Percentiles rank a stretch among this genome's conserved stretches.
phyloP scores from a whole-genome alignment of 2,329 filamentous ascomycete species.

The Paraconiothyrium brasiliense region DNA sequence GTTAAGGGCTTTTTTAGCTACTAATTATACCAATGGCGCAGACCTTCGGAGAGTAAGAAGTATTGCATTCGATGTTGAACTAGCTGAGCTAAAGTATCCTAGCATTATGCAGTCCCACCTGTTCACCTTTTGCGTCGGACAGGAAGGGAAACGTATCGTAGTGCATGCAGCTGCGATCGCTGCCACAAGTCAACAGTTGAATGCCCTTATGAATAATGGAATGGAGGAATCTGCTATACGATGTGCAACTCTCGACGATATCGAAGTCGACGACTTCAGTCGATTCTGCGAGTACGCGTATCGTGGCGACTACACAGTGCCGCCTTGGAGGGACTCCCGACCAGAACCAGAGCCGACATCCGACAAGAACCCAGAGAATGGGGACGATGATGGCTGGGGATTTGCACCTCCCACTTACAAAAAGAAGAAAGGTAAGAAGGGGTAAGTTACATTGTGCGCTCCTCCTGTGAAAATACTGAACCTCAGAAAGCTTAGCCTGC shows the following conservation, averaged over 20 bases:
- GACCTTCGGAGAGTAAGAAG: constrained; percentile 16
- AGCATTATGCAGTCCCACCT: constrained; percentile 33
- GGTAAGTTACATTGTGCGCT: neutral
- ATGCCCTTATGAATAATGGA: constrained; percentile 32
- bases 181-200: constrained; percentile 23
- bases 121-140: constrained; percentile 36
- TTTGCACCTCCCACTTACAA: neutral
- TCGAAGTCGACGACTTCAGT: constrained; percentile 33
- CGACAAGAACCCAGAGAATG: constrained; percentile 11
- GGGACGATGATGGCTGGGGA: neutral
- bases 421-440: constrained; percentile 16
- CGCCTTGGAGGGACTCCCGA: constrained; percentile 20
- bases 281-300: constrained; percentile 37
- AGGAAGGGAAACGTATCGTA: constrained; percentile 27
- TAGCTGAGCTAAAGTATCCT: constrained; percentile 21
- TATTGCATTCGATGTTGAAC: neutral
- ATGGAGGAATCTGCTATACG: constrained; percentile 29
- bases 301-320: constrained; percentile 33
- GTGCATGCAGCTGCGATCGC: constrained; percentile 35
- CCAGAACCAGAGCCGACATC: constrained; percentile 10
- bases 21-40: neutral
- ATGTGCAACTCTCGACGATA: constrained; percentile 24
- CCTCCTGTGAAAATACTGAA: neutral
- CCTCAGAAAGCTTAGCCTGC: neutral
- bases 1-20: neutral